phyloP scores from a whole-genome alignment of 2,329 filamentous ascomycete species.

The Botrytis deweyae region DNA sequence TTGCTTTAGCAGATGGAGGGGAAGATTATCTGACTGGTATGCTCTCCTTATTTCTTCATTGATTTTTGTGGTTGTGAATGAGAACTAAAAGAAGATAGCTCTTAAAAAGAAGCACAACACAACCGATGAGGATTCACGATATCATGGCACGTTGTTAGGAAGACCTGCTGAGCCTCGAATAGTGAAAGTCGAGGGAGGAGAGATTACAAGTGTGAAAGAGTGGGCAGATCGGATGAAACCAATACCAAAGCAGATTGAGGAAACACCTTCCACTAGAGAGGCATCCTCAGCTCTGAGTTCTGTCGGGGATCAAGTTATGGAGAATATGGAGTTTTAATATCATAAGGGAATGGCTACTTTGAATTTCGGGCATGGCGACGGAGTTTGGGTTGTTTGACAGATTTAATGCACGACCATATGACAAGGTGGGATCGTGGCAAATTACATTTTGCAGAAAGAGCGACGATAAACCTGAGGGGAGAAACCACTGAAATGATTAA shows the following conservation, averaged over 20 bases:
- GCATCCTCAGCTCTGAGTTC: slow-evolving; percentile 39
- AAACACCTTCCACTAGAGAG: slow-evolving; percentile 31
- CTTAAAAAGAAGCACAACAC: slow-evolving; percentile 93
- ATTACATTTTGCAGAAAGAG: not conserved
- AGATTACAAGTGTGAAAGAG: slow-evolving; percentile 62
- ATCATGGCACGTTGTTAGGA: slow-evolving; percentile 80
- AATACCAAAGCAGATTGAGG: slow-evolving; percentile 22
- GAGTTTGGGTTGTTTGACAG: slow-evolving; percentile 30
- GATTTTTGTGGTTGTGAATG: slow-evolving; percentile 12
- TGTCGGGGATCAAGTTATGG: slow-evolving; percentile 37
- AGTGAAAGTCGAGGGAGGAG: slow-evolving; percentile 76
- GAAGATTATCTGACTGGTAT: slow-evolving; percentile 69
- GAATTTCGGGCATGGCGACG: slow-evolving; percentile 36
- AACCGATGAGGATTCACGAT: slow-evolving; percentile 81
- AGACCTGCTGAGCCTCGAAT: slow-evolving; percentile 68
- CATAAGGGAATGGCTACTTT: slow-evolving; percentile 1
- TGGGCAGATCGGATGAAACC: slow-evolving; percentile 54
- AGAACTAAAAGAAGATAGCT: slow-evolving; percentile 47
- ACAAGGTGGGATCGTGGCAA: slow-evolving; percentile 18
- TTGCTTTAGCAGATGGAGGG: slow-evolving; percentile 65
- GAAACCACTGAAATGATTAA: not conserved
- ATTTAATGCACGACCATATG: slow-evolving; percentile 27
- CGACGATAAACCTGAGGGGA: not conserved
- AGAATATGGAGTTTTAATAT: slow-evolving; percentile 37
- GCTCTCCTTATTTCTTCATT: not conserved